Percentiles rank a stretch among this genome's conserved stretches.
Evolutionary conservation across 768 basidiomycete species (phyloP).

Genomic region (Suillus occidentalis): DNA sequence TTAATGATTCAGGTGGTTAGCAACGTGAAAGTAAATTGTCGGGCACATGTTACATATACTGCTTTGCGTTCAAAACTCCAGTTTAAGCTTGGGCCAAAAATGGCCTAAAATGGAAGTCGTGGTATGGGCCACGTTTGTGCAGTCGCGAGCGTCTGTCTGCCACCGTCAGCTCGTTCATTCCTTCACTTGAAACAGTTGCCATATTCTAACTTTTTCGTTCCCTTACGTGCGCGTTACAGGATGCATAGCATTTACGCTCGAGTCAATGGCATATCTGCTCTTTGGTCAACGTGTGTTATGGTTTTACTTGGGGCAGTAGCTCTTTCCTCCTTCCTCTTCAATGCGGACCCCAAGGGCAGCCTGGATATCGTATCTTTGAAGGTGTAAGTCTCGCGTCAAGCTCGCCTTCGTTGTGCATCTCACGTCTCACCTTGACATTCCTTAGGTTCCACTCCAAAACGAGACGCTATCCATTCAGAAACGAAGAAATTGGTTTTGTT

Average conservation of each 20-base stretch:
- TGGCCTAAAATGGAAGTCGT: conserved; percentile 3
- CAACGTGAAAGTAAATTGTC: neutral
- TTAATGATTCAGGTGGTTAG: neutral
- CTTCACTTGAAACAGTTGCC: neutral
- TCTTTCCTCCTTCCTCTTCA: conserved; percentile 68
- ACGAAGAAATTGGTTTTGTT: conserved; percentile 78
- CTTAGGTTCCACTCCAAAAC: conserved; percentile 48
- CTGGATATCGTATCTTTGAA: conserved; percentile 65
- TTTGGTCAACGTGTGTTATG: conserved; percentile 77
- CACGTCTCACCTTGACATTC: conserved; percentile 15
- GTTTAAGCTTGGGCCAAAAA: neutral
- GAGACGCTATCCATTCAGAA: conserved; percentile 54
- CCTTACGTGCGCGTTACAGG: neutral
- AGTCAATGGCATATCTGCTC: conserved; percentile 70
- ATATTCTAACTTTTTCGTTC: neutral
- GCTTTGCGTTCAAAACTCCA: too few relatives aligned
- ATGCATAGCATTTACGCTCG: conserved; percentile 77
- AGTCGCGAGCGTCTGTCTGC: neutral
- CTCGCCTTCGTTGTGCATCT: conserved; percentile 11
- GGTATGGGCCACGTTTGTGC: neutral
- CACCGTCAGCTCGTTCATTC: neutral
- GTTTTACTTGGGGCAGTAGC: conserved; percentile 68
- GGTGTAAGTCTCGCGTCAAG: conserved; percentile 55
- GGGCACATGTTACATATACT: neutral
- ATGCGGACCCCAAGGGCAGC: conserved; percentile 54